Base-by-base conservation (phyloP, 768 basidiomycete species). In the Kwoniella bestiolae region DNA sequence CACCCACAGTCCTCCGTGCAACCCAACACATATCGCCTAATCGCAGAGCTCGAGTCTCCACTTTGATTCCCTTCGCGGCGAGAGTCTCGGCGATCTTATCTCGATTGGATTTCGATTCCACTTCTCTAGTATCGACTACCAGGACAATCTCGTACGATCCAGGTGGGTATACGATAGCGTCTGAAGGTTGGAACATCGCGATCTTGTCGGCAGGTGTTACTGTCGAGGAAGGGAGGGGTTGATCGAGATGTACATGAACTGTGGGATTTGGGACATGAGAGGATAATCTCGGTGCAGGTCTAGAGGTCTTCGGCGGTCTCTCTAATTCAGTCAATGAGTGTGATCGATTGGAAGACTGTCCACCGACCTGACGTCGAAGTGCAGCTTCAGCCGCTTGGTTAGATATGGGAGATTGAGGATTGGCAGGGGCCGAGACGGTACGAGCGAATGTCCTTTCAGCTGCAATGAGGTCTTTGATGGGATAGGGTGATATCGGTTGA, bases 11-110 rank as follows among this genome's bases (percentile, higher is more conserved):
- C 53, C 71, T 55, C 34, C 73, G 67, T 7, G 83, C 83, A 2
- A 84, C 73, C 83, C 83, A 84, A 8, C 78, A 59, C 71, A 83
- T 79, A 71, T 84, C 83, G 1, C 83, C 83, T 18, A 84, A 57
- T n/a, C 74, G 71, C 58, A 84, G 67, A 23, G 82, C 76, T 47
- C 79, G 62, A 28, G 76, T 67, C 56, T 83, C 80, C 18, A 80
- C 79, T 11, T 65, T 65, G 23, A 83, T 67, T 7, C 83, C 82
- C 34, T 70, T 68, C 23, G 61, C 62, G n/a, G 45, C 23, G 3
- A 83, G 65, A 25, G 58, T 66, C n/a, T 81, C 76, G 14, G 68
- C 49, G 46, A 82, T 64, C 47, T 79, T 67, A 52, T 79, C 65
- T 55, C 72, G 51, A 61, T 76, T 74, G 3, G 63, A 68, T 47